A percentile compares a stretch with the other conserved stretches of the same genome.
Evolutionary conservation across 176 grass and related monocot species (phyloP).

Genomic region (Triticum dicoccoides): DNA sequence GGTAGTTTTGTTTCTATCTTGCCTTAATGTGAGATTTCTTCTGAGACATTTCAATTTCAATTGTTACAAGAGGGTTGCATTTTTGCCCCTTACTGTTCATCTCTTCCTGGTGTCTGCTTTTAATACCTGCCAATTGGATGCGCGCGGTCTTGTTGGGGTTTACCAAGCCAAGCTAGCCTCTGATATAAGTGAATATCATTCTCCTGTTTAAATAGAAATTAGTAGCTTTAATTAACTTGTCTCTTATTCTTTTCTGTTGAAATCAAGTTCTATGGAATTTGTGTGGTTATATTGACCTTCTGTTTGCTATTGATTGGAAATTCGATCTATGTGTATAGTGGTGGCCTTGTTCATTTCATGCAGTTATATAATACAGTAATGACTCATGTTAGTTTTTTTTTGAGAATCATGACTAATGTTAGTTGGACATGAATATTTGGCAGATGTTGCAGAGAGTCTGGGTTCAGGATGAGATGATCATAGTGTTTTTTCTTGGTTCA

Average conservation of each 20-base stretch:
- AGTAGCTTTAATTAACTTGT: not conserved
- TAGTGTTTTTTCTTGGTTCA: not conserved
- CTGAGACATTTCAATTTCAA: not conserved
- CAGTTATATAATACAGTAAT: not conserved
- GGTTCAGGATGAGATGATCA: slow-evolving; percentile 1
- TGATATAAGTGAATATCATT: not conserved
- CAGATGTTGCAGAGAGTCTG: not conserved
- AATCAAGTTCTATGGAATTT: not conserved
- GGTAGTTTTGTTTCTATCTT: not conserved
- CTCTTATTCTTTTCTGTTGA: not conserved
- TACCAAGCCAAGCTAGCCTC: not conserved
- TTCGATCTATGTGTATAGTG: not conserved
- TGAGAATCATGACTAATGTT: not conserved
- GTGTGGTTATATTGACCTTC: not conserved
- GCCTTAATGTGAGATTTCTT: not conserved
- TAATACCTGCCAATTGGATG: not conserved
- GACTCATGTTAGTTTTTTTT: no score
- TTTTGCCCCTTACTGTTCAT: not conserved
- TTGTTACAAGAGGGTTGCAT: not conserved
- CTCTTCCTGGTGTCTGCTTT: not conserved
- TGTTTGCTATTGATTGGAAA: not conserved
- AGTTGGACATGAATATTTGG: not conserved
- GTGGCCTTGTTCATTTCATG: not conserved
- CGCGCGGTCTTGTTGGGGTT: no score
- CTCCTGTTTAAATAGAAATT: not conserved